These are phyloP conservation scores for Aspergillus floridensis DNA, from an alignment of 2,329 filamentous ascomycete genomes.

Conservation along the genomic window DNA sequence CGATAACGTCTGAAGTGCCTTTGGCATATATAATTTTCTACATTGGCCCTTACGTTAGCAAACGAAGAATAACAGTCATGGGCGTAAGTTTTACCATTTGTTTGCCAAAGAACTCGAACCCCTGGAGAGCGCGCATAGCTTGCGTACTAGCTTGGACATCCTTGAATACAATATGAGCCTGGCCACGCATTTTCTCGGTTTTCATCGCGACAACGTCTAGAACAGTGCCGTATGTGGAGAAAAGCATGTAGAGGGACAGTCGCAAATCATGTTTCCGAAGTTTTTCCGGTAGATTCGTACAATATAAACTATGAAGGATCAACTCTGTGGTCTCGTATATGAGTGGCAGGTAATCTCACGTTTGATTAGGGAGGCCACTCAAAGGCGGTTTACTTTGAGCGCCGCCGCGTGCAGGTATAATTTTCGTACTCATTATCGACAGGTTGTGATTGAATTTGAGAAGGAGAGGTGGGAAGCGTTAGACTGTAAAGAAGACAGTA, in stretches of 20 bases:
- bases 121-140: slow-evolving; percentile 85
- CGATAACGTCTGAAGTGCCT: slow-evolving; percentile 80
- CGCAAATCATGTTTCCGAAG: slow-evolving; percentile 85
- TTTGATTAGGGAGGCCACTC: slow-evolving; percentile 70
- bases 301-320: slow-evolving; percentile 66
- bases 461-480: not conserved
- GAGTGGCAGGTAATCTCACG: slow-evolving; percentile 50
- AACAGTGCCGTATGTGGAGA: slow-evolving; percentile 88
- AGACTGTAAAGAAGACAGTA: not conserved
- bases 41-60: not conserved
- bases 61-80: not conserved
- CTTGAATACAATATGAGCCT: slow-evolving; percentile 88
- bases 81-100: slow-evolving; percentile 66
- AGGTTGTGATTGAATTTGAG: not conserved
- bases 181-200: slow-evolving; percentile 88
- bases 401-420: slow-evolving; percentile 41
- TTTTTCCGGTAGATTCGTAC: slow-evolving; percentile 85
- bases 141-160: slow-evolving; percentile 90
- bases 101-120: slow-evolving; percentile 79
- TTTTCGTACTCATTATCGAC: slow-evolving; percentile 38
- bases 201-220: slow-evolving; percentile 89
- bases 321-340: not conserved
- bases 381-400: slow-evolving; percentile 34
- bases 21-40: slow-evolving; percentile 92
- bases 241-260: slow-evolving; percentile 85